A percentile compares a stretch with the other conserved stretches of the same genome.
Evolutionary conservation across 1,284 basidiomycete genomes (phyloP).

Genomic region (Marasmius tenuissimus): DNA sequence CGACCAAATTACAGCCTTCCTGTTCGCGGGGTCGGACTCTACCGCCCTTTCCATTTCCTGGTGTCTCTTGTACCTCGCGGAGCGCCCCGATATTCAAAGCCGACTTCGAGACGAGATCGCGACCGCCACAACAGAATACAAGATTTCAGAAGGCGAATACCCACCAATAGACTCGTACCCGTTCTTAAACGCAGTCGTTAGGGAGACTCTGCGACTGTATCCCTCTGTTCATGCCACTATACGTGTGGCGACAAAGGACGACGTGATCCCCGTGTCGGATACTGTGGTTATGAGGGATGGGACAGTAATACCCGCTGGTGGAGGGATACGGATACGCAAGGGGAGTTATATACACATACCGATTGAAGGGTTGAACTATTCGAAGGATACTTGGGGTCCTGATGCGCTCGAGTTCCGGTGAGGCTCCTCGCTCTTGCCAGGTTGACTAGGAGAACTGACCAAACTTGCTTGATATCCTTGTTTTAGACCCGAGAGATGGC

Average conservation of each 20-base stretch:
- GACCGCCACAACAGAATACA: not conserved
- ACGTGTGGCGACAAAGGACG: slow-evolving; percentile 49
- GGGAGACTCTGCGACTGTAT: slow-evolving; percentile 49
- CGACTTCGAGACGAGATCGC: slow-evolving; percentile 43
- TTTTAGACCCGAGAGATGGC: slow-evolving; percentile 51
- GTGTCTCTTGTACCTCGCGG: slow-evolving; percentile 53
- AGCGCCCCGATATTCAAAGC: slow-evolving; percentile 44
- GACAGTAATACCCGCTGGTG: slow-evolving; percentile 29
- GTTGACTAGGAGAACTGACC: slow-evolving; percentile 5
- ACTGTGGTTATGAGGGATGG: slow-evolving; percentile 48
- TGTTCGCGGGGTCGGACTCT: slow-evolving; percentile 56
- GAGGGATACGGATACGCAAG: slow-evolving; percentile 42
- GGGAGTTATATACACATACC: slow-evolving; percentile 57
- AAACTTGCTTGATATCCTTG: too few species aligned
- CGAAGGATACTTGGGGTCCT: slow-evolving; percentile 51
- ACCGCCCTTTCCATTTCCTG: slow-evolving; percentile 53
- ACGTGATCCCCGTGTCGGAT: slow-evolving; percentile 49
- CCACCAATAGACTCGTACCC: slow-evolving; percentile 46
- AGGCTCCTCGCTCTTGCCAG: slow-evolving; percentile 15
- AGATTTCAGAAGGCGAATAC: slow-evolving; percentile 12
- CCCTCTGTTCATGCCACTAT: slow-evolving; percentile 55
- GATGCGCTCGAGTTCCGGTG: slow-evolving; percentile 53
- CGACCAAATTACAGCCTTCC: slow-evolving; percentile 53
- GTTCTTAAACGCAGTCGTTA: slow-evolving; percentile 55
- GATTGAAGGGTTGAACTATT: slow-evolving; percentile 51